Evolutionary conservation across 805 yeast genomes (phyloP).

Genomic region (Candida cerambycidarum): DNA sequence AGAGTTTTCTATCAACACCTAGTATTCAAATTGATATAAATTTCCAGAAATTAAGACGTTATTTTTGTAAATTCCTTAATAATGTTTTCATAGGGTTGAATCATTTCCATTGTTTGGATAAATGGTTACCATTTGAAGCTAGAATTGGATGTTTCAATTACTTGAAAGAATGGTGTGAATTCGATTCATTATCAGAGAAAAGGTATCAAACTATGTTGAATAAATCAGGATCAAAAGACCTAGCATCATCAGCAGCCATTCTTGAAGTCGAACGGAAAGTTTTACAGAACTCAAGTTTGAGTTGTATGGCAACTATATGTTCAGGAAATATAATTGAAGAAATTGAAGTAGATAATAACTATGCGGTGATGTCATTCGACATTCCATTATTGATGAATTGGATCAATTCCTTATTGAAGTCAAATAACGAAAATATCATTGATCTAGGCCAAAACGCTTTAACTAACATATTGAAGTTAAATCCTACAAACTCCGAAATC

Average conservation of each 20-base stretch:
- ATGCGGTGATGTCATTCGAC: conserved; percentile 61
- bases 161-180: conserved; percentile 93
- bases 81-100: conserved; percentile 62
- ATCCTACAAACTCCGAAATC: conserved; percentile 53
- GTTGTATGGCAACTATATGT: conserved; percentile 82
- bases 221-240: conserved; percentile 38
- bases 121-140: conserved; percentile 84
- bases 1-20: conserved; percentile 55
- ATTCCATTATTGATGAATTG: conserved; percentile 67
- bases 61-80: conserved; percentile 80
- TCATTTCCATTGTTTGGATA: conserved; percentile 35
- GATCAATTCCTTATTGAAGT: conserved; percentile 71
- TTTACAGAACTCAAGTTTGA: conserved; percentile 67
- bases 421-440: conserved; percentile 56
- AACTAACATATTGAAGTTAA: conserved; percentile 60
- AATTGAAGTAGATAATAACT: conserved; percentile 29
- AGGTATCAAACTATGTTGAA: conserved; percentile 61
- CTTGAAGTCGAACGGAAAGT: conserved; percentile 77
- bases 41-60: conserved; percentile 75
- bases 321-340: conserved; percentile 65
- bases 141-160: conserved; percentile 78
- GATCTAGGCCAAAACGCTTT: conserved; percentile 71
- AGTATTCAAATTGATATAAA: conserved; percentile 63
- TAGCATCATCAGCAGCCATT: conserved; percentile 62
- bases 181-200: conserved; percentile 61